Evolutionary conservation across 2,329 filamentous ascomycete species (phyloP), one percentile per base, ranked within the genome.

Genomic region (Trichoderma gracile): DNA sequence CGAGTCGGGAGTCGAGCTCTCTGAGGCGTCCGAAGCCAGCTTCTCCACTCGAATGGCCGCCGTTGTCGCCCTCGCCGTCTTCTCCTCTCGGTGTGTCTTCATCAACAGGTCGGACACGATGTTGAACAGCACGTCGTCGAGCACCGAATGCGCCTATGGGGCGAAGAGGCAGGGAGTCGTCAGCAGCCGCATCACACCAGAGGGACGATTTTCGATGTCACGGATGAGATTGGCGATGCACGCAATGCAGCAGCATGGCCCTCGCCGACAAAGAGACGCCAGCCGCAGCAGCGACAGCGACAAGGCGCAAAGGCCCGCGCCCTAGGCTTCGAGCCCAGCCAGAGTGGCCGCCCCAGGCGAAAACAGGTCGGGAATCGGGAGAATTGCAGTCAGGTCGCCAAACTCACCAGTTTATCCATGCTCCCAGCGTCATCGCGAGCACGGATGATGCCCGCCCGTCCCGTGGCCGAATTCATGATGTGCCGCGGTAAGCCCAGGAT

Each of bases 81-180:
- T 93, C 78, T 94, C 91, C 69, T 90, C 85, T 69, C 89, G 89
- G 75, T 94, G 91, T 46, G 86, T 87, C 74, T 90, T 86, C 71
- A 92, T 82, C 68, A 92, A 81, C 58, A 92, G 82, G 74, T 91
- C 89, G 75, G 90, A 88, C 69, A 93, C 83, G 72, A 93, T 84
- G 75, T 91, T 93, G 79, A 90, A 87, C 67, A 94, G 80, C 63
- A 89, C 78, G 73, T 93, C 90, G 72, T 93, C 89, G 72, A 94
- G 82, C 66, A 94, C 84, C 23, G 84, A 79, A 73, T 87, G 83
- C 68, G 86, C 81, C 86, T 89, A 56, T 45, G 30, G 30, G 52
- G 45, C 50, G 49, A 67, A 46, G 55, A 7, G 45, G 17, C 21
- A 40, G 33, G 43, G 21, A 63, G 58, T 46, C 55, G 61, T 63